These are phyloP conservation scores for Trametes pubescens DNA, from an alignment of 1,284 basidiomycete species.

Conservation along the genomic window DNA sequence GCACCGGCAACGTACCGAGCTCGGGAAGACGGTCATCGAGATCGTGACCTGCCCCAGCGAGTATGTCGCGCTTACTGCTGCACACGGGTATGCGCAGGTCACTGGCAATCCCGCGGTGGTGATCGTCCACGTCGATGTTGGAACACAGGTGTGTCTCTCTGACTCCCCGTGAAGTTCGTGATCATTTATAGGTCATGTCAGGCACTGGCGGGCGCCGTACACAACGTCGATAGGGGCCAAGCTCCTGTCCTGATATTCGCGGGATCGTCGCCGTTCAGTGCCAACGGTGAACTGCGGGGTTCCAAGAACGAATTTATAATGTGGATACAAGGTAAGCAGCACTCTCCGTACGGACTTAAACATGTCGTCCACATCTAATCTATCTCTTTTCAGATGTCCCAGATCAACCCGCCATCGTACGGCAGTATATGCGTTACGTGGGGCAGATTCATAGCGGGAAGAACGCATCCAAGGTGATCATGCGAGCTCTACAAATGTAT, in stretches of 20 bases:
- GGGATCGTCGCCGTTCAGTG: slow-evolving; percentile 67
- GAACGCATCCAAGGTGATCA: slow-evolving; percentile 56
- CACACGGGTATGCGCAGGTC: slow-evolving; percentile 72
- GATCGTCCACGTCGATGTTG: slow-evolving; percentile 75
- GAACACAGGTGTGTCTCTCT: slow-evolving; percentile 58
- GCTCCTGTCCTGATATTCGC: slow-evolving; percentile 74
- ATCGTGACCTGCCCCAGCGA: slow-evolving; percentile 77
- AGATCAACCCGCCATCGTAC: slow-evolving; percentile 70
- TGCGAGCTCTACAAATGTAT: slow-evolving; percentile 69
- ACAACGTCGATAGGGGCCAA: slow-evolving; percentile 68
- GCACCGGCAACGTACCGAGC: slow-evolving; percentile 55
- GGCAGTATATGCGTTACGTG: slow-evolving; percentile 75
- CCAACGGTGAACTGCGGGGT: slow-evolving; percentile 62
- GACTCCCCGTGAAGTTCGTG: no score
- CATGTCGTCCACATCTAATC: background rate
- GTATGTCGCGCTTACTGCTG: slow-evolving; percentile 74
- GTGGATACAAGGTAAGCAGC: slow-evolving; percentile 65
- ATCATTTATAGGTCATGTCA: slow-evolving; percentile 35
- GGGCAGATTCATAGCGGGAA: slow-evolving; percentile 62
- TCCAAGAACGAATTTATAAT: slow-evolving; percentile 76
- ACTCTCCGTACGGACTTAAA: background rate
- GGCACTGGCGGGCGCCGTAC: slow-evolving; percentile 73
- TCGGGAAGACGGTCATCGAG: slow-evolving; percentile 50
- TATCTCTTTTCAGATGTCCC: slow-evolving; percentile 56
- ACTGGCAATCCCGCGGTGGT: slow-evolving; percentile 70